Conservation (phyloP, 441 rosid species). For the Lepidium campestre region DNA sequence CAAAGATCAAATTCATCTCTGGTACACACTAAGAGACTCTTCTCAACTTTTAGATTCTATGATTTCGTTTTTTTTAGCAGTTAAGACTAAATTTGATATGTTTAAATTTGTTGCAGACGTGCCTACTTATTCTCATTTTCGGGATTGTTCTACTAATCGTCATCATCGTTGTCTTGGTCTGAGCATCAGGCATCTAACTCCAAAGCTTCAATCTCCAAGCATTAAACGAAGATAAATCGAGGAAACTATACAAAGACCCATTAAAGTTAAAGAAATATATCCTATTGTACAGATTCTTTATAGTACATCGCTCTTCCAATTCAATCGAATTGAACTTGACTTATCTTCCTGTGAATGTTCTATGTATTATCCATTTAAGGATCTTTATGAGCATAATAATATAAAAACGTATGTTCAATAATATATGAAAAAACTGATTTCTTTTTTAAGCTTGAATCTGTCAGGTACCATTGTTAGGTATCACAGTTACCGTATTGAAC, state of each 20-base stretch:
- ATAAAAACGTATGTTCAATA: background rate
- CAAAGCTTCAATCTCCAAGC: slow-evolving; percentile 2
- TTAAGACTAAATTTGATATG: background rate
- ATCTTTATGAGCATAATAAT: background rate
- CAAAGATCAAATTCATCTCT: slow-evolving; percentile 53
- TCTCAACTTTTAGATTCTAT: background rate
- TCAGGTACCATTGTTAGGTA: background rate
- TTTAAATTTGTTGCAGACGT: slow-evolving; percentile 38
- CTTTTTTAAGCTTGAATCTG: background rate
- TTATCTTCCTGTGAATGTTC: background rate
- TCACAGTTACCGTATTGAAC: background rate
- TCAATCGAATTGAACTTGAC: background rate
- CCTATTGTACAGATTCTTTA: slow-evolving; percentile 29
- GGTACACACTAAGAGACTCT: slow-evolving; percentile 27
- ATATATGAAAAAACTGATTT: background rate
- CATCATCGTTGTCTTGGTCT: slow-evolving; percentile 42
- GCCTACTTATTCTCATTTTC: slow-evolving; percentile 53
- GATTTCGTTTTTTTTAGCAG: background rate
- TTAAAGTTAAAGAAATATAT: slow-evolving; percentile 11
- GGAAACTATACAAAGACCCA: background rate
- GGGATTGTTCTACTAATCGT: slow-evolving; percentile 54
- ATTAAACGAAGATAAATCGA: background rate
- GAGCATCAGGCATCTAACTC: background rate
- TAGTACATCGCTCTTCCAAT: background rate
- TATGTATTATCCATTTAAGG: slow-evolving; percentile 10